Conservation (phyloP, 441 rosid genomes). For the Croton laevigatus region DNA sequence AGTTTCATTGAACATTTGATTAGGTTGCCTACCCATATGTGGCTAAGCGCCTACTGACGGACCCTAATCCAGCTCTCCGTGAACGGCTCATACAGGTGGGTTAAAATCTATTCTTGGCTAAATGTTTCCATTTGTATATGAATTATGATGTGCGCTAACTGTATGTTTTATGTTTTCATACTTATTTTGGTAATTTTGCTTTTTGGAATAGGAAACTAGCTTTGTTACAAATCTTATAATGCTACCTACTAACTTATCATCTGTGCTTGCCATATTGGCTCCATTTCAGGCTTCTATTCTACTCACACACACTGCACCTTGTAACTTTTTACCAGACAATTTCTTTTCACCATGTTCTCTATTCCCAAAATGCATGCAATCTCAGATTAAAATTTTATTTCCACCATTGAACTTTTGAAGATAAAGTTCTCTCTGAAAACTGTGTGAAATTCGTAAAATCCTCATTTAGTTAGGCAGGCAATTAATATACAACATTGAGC, state of each 20-base stretch:
- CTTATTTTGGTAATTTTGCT: neutral
- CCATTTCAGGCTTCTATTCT: neutral
- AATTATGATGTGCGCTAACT: constrained; percentile 1
- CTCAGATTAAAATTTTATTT: no score
- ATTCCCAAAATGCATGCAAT: no score
- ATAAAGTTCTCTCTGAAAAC: neutral
- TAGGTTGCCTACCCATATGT: constrained; percentile 98
- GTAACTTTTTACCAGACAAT: no score
- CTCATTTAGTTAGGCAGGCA: neutral
- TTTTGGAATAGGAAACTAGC: neutral
- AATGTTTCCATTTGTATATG: neutral
- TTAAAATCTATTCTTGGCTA: constrained; percentile 11
- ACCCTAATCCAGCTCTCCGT: constrained; percentile 94
- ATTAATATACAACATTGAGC: no score
- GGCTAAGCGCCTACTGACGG: constrained; percentile 92
- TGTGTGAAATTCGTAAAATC: neutral
- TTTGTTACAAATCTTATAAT: neutral
- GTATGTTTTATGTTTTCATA: neutral
- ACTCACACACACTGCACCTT: neutral
- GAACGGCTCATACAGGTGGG: constrained; percentile 90
- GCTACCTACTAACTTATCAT: neutral
- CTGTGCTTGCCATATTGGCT: neutral
- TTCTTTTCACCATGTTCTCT: no score
- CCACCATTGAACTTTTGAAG: neutral
- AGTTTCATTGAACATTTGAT: constrained; percentile 13